These are phyloP conservation scores for Larix sibirica DNA, from an alignment of 83 land plant genomes.

Conservation along the genomic window DNA sequence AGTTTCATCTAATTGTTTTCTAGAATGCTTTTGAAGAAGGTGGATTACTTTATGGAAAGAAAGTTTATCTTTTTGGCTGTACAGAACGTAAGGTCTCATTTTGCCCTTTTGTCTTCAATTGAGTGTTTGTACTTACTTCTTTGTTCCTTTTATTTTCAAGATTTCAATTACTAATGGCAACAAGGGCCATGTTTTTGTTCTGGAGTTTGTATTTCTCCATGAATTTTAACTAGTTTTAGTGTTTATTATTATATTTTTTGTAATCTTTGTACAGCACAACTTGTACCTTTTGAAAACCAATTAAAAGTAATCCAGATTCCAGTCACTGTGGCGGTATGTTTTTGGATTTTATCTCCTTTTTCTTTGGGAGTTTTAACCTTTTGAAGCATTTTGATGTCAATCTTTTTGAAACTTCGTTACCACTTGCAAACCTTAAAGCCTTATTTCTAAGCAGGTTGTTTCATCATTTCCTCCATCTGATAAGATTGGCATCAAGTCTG, in stretches of 20 bases:
- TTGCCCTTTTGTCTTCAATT: not conserved
- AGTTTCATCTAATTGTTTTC: not conserved
- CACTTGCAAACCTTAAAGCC: no score
- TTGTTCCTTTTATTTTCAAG: slow-evolving; percentile 1
- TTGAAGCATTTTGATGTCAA: slow-evolving; percentile 3
- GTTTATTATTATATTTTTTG: not conserved
- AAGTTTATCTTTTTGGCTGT: slow-evolving; percentile 93
- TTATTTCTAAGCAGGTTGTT: slow-evolving; percentile 56
- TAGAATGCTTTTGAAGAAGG: slow-evolving; percentile 81
- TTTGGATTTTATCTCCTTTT: not conserved
- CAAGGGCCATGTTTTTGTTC: not conserved
- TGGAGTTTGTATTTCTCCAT: not conserved
- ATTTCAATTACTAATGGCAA: not conserved
- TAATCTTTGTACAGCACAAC: slow-evolving; percentile 56
- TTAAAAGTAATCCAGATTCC: slow-evolving; percentile 72
- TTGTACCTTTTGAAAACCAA: slow-evolving; percentile 46
- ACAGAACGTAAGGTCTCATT: slow-evolving; percentile 82
- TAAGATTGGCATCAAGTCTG: slow-evolving; percentile 96
- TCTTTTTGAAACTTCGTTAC: not conserved
- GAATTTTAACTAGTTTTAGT: not conserved
- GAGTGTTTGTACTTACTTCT: not conserved
- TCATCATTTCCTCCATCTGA: slow-evolving; percentile 98
- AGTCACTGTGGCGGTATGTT: slow-evolving; percentile 83
- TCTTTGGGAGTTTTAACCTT: not conserved
- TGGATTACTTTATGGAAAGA: slow-evolving; percentile 61